Evolutionary conservation across 257 asterid species (phyloP), one percentile per base, ranked within the genome.

Genomic region (Eucommia ulmoides): DNA sequence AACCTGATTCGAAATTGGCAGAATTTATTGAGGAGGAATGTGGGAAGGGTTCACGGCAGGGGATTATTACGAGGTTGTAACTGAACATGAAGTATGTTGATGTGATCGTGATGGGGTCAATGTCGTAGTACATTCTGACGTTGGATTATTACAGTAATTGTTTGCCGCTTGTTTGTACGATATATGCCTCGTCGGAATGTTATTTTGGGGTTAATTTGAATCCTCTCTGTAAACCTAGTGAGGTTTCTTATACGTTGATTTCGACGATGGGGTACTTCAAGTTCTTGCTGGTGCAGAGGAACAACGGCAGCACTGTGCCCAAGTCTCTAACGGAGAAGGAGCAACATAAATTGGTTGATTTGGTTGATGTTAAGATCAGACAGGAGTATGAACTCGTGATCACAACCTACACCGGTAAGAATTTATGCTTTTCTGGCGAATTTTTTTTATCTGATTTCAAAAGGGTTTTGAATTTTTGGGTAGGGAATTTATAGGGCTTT

Each of bases 161-260:
- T 7, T 25, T 73, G 14, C 75, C 75, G 1, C 57, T 64, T 17
- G 53, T 69, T 2, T 63, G 79, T 45, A 67, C 74, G 26, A 72
- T 72, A 72, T 72, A 72, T 23, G 78, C 74, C 1, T 67, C 78
- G 0, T 72, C 78, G 2, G 78, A 72, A 46, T 72, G 74, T 51
- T 73, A 61, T 50, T 68, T 73, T 63, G 79, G 75, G 58, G 65
- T 64, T 17, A 60, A 60, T 24, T 49, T 60, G 51, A 53, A 52
- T 58, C 59, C 59, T 20, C 65, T 60, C 22, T 60, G 59, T 33
- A 9, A 60, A 45, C 65, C 65, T 14, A 45, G 54, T 23, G 65
- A 60, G 22, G 65, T 60, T 29, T 55, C 65, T 52, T 60, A 60
- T 22, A 60, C 65, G 15, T 52, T 60, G 19, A 52, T 60, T 20